phyloP scores from a whole-genome alignment of 768 basidiomycete species.

The Leccinum sublutescens region DNA sequence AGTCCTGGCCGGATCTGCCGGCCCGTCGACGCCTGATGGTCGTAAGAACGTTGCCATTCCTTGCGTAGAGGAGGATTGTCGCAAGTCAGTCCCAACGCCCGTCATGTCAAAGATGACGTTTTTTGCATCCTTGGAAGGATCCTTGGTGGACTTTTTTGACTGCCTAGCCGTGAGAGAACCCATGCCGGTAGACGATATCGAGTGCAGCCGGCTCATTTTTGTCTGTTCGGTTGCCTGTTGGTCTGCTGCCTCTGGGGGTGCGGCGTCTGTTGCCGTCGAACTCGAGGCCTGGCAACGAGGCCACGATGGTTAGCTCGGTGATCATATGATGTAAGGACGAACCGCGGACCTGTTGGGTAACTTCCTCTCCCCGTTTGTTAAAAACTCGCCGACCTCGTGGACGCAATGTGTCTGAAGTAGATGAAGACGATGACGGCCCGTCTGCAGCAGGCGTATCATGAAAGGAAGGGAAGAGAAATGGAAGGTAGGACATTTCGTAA shows the following conservation, averaged over 20 bases:
- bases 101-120: constrained; percentile 45
- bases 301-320: constrained; percentile 14
- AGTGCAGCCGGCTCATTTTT: constrained; percentile 17
- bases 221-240: constrained; percentile 26
- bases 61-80: constrained; percentile 26
- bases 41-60: constrained; percentile 16
- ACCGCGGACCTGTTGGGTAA: constrained; percentile 29
- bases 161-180: constrained; percentile 11
- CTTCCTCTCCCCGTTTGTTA: constrained; percentile 48
- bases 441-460: constrained; percentile 25
- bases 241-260: constrained; percentile 6
- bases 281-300: constrained; percentile 21
- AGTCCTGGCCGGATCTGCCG: constrained; percentile 12
- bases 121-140: constrained; percentile 40
- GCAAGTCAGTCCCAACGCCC: constrained; percentile 51
- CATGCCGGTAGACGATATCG: constrained; percentile 22
- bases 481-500: constrained; percentile 64
- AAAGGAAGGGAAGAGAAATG: constrained; percentile 55
- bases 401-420: constrained; percentile 21
- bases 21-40: constrained; percentile 22
- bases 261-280: constrained; percentile 5
- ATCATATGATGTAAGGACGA: constrained; percentile 19
- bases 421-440: constrained; percentile 20
- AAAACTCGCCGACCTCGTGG: constrained; percentile 54
- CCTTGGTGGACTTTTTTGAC: constrained; percentile 17